A percentile compares a stretch with the other conserved stretches of the same genome.
Evolutionary conservation across 2,329 filamentous ascomycete species (phyloP).

Genomic region (Neonectria ditissima): DNA sequence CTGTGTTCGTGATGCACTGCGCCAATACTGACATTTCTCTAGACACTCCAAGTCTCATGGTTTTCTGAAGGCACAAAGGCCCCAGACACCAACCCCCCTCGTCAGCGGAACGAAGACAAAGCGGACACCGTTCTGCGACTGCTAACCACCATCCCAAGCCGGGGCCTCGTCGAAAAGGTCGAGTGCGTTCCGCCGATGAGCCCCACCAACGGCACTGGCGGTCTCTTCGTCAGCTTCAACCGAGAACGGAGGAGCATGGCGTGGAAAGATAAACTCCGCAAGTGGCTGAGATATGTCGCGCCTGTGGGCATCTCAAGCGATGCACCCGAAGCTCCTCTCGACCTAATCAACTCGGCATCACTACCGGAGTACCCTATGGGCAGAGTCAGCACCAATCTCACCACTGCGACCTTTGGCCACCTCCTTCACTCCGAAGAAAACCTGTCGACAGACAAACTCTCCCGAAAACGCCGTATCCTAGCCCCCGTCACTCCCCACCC

Average conservation of each 20-base stretch:
- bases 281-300: conserved; percentile 48
- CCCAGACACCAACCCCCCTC: not conserved
- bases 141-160: conserved; percentile 48
- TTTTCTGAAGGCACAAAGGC: conserved; percentile 46
- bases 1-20: not conserved
- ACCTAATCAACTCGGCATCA: conserved; percentile 9
- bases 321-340: not conserved
- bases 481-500: conserved; percentile 62
- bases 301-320: conserved; percentile 33
- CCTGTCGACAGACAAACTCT: conserved; percentile 6
- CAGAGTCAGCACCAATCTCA: conserved; percentile 32
- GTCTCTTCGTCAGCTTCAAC: conserved; percentile 40
- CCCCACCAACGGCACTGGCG: conserved; percentile 6
- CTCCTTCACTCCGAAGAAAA: conserved; percentile 53
- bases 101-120: conserved; percentile 51
- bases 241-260: conserved; percentile 49
- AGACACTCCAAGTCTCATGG: conserved; percentile 58
- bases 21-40: conserved; percentile 23
- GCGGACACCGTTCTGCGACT: conserved; percentile 61
- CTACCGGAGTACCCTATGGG: conserved; percentile 18
- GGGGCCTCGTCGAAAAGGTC: conserved; percentile 23
- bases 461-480: conserved; percentile 52
- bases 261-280: conserved; percentile 50
- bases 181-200: conserved; percentile 37
- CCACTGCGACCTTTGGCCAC: conserved; percentile 64